Evolutionary conservation across 1,284 basidiomycete genomes (phyloP).

Genomic region (Ustilago lituana): DNA sequence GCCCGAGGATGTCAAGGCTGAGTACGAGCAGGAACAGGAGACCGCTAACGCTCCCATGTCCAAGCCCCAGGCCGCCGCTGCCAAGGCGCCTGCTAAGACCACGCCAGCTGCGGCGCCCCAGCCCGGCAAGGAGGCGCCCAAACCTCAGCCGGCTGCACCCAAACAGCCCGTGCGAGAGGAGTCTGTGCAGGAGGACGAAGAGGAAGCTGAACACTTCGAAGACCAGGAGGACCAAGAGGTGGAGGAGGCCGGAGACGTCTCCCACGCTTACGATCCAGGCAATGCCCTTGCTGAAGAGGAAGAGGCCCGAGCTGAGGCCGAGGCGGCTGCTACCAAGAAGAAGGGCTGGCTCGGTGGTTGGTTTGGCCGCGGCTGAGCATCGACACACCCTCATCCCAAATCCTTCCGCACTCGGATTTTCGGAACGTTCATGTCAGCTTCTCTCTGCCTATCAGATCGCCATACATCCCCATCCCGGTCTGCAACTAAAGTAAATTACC

Average conservation of each 20-base stretch:
- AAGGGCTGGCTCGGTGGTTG: constrained; percentile 64
- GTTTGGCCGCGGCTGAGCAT: constrained; percentile 48
- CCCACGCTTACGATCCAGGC: constrained; percentile 52
- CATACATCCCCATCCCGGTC: neutral
- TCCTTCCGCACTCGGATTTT: too few relatives aligned
- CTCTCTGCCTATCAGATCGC: neutral
- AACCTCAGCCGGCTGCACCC: constrained; percentile 2
- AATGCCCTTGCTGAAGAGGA: constrained; percentile 60
- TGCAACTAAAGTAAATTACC: too few relatives aligned
- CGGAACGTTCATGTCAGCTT: too few relatives aligned
- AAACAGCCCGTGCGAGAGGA: constrained; percentile 19
- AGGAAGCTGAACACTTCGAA: constrained; percentile 31
- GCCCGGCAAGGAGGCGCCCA: constrained; percentile 4
- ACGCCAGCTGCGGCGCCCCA: constrained; percentile 8
- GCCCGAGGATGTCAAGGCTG: constrained; percentile 30
- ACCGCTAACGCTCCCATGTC: constrained; percentile 1
- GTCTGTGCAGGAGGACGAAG: constrained; percentile 9
- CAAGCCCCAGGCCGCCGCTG: constrained; percentile 9
- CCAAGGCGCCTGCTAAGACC: constrained; percentile 12
- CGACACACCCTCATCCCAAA: neutral
- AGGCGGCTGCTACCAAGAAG: constrained; percentile 45
- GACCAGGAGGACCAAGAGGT: constrained; percentile 27
- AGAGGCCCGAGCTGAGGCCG: constrained; percentile 37
- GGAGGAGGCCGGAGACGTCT: constrained; percentile 26
- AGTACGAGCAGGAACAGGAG: constrained; percentile 43